Conservation (phyloP, 805 yeast genomes). For the Cyberlindnera mississippiensis region DNA sequence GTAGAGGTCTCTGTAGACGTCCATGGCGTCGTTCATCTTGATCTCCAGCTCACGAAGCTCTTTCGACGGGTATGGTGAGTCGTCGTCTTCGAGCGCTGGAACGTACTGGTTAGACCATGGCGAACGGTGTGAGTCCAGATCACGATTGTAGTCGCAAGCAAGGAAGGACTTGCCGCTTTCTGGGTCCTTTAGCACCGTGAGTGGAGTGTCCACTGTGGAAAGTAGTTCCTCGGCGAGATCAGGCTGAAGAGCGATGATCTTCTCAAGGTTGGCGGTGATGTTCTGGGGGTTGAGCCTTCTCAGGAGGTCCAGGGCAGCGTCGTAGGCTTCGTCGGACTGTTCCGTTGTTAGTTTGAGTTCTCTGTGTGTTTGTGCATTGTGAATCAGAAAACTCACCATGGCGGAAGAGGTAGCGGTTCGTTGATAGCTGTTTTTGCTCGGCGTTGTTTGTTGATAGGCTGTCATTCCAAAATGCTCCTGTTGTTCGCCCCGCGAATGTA, state of each 20-base stretch:
- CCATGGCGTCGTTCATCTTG: constrained; percentile 86
- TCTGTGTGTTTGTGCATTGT: background rate
- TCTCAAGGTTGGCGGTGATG: constrained; percentile 40
- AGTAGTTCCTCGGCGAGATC: constrained; percentile 83
- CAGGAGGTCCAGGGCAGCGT: constrained; percentile 74
- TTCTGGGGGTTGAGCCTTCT: constrained; percentile 71
- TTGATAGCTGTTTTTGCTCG: too few species aligned
- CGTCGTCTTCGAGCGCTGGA: constrained; percentile 52
- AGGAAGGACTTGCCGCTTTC: constrained; percentile 59
- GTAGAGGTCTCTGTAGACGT: constrained; percentile 86
- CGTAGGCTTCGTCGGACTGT: constrained; percentile 44
- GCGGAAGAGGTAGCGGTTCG: too few species aligned
- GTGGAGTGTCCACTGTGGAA: constrained; percentile 84
- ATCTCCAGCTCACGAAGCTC: constrained; percentile 69
- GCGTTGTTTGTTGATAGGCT: too few species aligned
- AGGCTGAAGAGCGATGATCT: constrained; percentile 43
- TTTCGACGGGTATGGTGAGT: constrained; percentile 71
- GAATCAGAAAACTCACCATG: background rate
- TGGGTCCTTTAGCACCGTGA: constrained; percentile 37
- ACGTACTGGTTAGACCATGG: constrained; percentile 84
- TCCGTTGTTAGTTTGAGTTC: background rate
- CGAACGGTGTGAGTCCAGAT: constrained; percentile 86
- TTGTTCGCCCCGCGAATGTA: too few species aligned
- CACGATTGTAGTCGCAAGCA: constrained; percentile 93
- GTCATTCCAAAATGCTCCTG: too few species aligned